Base-by-base conservation (phyloP, 2,329 filamentous ascomycete genomes). In the Aureobasidium sp. region DNA sequence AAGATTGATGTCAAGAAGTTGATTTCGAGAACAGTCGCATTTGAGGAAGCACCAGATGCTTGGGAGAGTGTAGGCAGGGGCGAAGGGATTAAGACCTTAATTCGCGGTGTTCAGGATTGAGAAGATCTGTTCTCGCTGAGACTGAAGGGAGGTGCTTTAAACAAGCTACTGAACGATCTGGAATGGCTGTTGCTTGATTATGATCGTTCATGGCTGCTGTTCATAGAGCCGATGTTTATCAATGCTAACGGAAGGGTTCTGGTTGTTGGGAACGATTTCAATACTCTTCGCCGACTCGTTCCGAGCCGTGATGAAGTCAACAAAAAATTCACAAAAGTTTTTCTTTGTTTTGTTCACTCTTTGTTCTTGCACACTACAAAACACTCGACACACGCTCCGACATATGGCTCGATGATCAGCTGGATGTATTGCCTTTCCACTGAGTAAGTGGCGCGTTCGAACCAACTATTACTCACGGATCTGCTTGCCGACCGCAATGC, bases 41-140 rank as follows among this genome's bases (percentile, higher is more conserved):
- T 97, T 71, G 79, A 84, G 67, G 81, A 94, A 65, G 93, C 93
- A 0, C 91, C 96, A 77, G 80, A 88, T 70, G 93, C 93, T 0
- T 97, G 97, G 72, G 82, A 87, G 70, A 88, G 91, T 76, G 91
- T 96, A 44, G 91, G 91, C 81, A 83, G 84, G 68, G 92, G 91
- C 2, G 87, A 94, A 78, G 85, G 89, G 48, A 88, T 91, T 64
- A 83, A 85, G 82, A 82, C 72, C 74, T 81, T 88, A 64, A 81
- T 81, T 62, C 72, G 75, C 64, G 76, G 76, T 27, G 60, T 65
- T 3, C 56, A 42, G 1, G 41, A 56, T 53, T 59, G 31, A 60
- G 12, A 14, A 14, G 8, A n/a, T 34, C 5, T 51, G 5, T 17
- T 3, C 27, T 36, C n/a, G 20, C n/a, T 37, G 11, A 5, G 20